These are phyloP conservation scores for Coemansia sp. DNA, from an alignment of 192 early-diverging fungal species.

Conservation along the genomic window DNA sequence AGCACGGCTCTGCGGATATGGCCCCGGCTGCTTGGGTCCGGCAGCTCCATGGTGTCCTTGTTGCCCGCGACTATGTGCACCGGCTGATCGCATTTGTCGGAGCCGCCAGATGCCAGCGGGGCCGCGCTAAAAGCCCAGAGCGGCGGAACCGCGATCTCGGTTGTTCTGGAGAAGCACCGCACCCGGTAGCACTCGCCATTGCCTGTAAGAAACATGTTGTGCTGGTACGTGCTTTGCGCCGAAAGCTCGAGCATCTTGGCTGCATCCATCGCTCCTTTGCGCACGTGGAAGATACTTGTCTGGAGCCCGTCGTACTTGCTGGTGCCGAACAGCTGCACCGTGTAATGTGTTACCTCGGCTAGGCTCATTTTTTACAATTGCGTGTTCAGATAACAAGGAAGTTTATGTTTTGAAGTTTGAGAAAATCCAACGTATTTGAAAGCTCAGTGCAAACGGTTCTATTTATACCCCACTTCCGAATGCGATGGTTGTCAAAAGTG, in stretches of 20 bases:
- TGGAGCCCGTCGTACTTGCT: slow-evolving; percentile 25
- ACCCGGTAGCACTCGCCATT: not conserved
- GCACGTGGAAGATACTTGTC: slow-evolving; percentile 14
- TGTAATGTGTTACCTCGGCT: slow-evolving; percentile 8
- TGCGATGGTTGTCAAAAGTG: no score
- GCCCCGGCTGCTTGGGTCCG: not conserved
- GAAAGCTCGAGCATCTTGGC: slow-evolving; percentile 8
- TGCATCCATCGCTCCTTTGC: not conserved
- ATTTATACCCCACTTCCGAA: no score
- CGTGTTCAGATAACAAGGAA: no score
- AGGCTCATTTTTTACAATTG: not conserved
- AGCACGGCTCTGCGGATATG: not conserved
- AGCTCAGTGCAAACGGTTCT: no score
- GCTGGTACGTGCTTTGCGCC: slow-evolving; percentile 5
- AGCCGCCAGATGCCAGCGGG: not conserved
- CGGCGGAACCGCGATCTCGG: slow-evolving; percentile 15
- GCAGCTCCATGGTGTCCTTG: not conserved
- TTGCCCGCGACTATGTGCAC: no score
- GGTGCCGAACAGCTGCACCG: slow-evolving; percentile 25
- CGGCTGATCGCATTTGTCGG: no score
- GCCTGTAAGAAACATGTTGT: slow-evolving; percentile 13
- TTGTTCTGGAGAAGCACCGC: slow-evolving; percentile 15
- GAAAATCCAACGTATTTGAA: no score
- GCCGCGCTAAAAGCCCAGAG: slow-evolving; percentile 21
- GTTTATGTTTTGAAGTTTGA: no score